phyloP scores from a whole-genome alignment of 108 stramenopile genomes.

The Craspedostauros australis region DNA sequence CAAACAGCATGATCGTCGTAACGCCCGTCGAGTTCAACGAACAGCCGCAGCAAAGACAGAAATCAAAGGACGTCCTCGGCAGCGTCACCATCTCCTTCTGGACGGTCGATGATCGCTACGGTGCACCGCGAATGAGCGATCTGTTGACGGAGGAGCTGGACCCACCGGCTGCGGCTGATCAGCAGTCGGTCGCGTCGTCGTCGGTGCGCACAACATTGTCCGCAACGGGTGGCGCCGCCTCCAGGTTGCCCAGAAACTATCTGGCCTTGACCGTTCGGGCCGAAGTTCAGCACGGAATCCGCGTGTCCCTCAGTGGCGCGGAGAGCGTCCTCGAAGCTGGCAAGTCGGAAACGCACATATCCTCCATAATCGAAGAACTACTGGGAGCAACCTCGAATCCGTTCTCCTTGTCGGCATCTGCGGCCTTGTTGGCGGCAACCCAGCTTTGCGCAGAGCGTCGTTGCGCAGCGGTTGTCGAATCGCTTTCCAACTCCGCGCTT shows the following conservation, averaged over 20 bases:
- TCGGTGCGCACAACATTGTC: too few relatives aligned
- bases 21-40: constrained; percentile 74
- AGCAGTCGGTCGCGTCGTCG: too few relatives aligned
- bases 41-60: constrained; percentile 2
- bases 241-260: too few relatives aligned
- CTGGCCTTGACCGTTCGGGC: constrained; percentile 70
- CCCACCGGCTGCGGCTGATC: too few relatives aligned
- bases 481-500: constrained; percentile 33
- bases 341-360: constrained; percentile 24
- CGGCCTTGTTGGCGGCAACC: constrained; percentile 79
- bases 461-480: constrained; percentile 66
- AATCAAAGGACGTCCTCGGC: constrained; percentile 26
- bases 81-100: constrained; percentile 81
- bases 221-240: too few relatives aligned
- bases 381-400: constrained; percentile 76
- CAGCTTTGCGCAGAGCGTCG: constrained; percentile 72
- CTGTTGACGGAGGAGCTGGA: constrained; percentile 21
- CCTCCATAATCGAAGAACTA: constrained; percentile 48
- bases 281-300: constrained; percentile 53
- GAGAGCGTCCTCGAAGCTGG: constrained; percentile 21
- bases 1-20: constrained; percentile 39
- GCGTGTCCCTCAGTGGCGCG: constrained; percentile 75
- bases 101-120: constrained; percentile 80
- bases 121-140: constrained; percentile 64
- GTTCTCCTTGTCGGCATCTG: constrained; percentile 73